Base-by-base conservation (phyloP, 306 rosid genomes). In the Cicer arietinum region DNA sequence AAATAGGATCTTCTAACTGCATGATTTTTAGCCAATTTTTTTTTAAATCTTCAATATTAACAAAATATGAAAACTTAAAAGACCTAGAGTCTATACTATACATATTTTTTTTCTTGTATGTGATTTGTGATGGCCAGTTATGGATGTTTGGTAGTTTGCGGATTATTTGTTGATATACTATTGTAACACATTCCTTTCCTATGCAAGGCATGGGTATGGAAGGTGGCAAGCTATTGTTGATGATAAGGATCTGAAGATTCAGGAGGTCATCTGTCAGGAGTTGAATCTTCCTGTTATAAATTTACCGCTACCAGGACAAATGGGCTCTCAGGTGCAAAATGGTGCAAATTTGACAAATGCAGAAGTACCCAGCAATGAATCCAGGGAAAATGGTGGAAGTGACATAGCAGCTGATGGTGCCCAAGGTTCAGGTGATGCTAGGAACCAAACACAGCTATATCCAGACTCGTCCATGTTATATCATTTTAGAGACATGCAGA, bases 161-260 rank as follows among this genome's bases (percentile, higher is more conserved):
- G 66, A 69, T 40, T 73, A 30, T 10, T 67, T 60, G 40, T 59
- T 71, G 56, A 53, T 64, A 35, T 75, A 59, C 69, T 71, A 39
- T 52, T 69, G 48, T 46, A 77, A 64, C 78, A 63, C 13, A 30
- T 45, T 58, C 68, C 60, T 69, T 75, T 73, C 67, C 67, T 50
- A 47, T 59, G 10, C 4, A 75, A 94, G 99, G 90, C 99, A 94
- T 74, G 99, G 99, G 50, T 94, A 94, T 78, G 99, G 99, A 80
- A 89, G 95, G 89, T 94, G 99, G 99, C 99, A 94, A 86, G 94
- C 97, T 46, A 94, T 94, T 75, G 83, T 92, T 77, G 99, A 94
- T 78, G 99, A 94, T 80, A 94, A 88, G 86, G 96, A 88, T 78
- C 86, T 94, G 80, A 89, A 82, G 89, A 85, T 94, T 79, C 97